phyloP scores from a whole-genome alignment of 2,329 filamentous ascomycete genomes.

The Aspergillus ibericus region DNA sequence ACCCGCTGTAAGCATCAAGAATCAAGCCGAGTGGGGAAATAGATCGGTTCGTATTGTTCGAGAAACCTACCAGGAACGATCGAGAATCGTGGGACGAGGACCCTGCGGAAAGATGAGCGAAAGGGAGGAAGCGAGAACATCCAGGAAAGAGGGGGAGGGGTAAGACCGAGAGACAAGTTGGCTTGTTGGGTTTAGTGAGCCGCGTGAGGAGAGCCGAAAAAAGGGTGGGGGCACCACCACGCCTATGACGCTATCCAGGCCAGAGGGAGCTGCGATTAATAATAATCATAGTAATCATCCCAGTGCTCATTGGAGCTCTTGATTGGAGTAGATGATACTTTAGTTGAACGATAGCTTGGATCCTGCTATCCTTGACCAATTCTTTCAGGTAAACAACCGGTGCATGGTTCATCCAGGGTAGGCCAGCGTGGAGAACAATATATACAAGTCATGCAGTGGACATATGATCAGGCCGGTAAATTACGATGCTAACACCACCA shows the following conservation, averaged over 20 bases:
- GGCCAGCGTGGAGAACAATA: too few relatives aligned
- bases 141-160: conserved; percentile 14
- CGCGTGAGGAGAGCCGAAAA: conserved; percentile 15
- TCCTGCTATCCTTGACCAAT: too few relatives aligned
- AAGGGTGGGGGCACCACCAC: conserved; percentile 13
- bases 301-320: too few relatives aligned
- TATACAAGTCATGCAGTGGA: too few relatives aligned
- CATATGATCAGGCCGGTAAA: too few relatives aligned
- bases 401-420: too few relatives aligned
- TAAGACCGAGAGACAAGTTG: conserved; percentile 5
- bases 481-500: too few relatives aligned
- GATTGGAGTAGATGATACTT: too few relatives aligned
- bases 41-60: not conserved
- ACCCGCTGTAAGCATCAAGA: conserved; percentile 10
- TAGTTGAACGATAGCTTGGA: too few relatives aligned
- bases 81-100: conserved; percentile 25
- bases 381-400: too few relatives aligned
- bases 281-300: not conserved
- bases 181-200: conserved; percentile 12
- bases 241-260: conserved; percentile 21
- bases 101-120: conserved; percentile 22
- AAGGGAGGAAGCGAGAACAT: conserved; percentile 26
- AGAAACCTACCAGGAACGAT: conserved; percentile 18
- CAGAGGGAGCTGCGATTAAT: not conserved
- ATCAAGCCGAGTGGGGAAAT: conserved; percentile 1